Evolutionary conservation across 2,329 filamentous ascomycete genomes (phyloP).

Genomic region (Paecilomyces variotii): DNA sequence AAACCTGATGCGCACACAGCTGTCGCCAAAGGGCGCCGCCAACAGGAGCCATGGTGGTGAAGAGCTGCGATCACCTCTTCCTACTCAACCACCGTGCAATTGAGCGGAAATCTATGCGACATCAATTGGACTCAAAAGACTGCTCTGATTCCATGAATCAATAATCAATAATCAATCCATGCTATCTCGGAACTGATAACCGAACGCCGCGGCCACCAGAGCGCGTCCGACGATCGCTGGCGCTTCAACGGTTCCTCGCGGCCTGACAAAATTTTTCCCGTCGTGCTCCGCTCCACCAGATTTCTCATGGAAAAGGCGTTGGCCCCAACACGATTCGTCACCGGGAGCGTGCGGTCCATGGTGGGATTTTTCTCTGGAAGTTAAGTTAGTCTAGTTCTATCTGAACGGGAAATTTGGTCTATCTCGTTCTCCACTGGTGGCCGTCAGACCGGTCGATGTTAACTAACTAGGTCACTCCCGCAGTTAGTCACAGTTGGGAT

Average conservation of each 20-base stretch:
- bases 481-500: neutral
- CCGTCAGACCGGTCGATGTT: neutral
- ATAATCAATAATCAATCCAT: neutral
- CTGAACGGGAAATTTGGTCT: neutral
- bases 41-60: conserved; percentile 38
- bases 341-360: neutral
- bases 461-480: neutral
- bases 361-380: neutral
- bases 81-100: neutral
- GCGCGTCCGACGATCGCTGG: neutral
- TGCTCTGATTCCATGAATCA: neutral
- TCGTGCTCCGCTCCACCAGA: neutral
- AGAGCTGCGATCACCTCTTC: neutral
- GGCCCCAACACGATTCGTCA: neutral
- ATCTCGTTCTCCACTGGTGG: neutral
- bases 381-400: neutral
- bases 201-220: neutral
- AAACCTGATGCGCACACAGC: conserved; percentile 65
- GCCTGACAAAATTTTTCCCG: neutral
- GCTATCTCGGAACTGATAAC: neutral
- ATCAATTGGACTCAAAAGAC: neutral
- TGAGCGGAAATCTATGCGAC: neutral
- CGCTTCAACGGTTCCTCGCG: neutral
- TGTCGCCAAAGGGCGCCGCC: conserved; percentile 60
- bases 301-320: neutral